Evolutionary conservation across 257 asterid genomes (phyloP), one percentile per base, ranked within the genome.

Genomic region (Sherardia arvensis): DNA sequence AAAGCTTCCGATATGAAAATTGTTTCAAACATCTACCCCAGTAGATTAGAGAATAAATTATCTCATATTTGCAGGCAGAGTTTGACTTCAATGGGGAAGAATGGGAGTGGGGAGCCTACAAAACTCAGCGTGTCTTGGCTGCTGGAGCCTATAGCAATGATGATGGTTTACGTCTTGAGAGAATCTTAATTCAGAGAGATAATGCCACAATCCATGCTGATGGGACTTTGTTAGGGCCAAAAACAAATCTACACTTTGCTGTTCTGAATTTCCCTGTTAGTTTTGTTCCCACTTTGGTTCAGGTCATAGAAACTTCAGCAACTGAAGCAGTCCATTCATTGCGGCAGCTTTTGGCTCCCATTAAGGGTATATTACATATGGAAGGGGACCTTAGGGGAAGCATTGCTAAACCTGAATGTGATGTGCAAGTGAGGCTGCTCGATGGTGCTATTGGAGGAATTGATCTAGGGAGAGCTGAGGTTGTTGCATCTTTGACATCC

Each of bases 301-400:
- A 93, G 79, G 88, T 90, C 67, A 81, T 93, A 60, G 99, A 93
- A 83, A 82, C 83, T 72, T 83, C 97, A 73, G 99, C 99, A 62
- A 80, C 87, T 11, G 99, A 89, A 74, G 95, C 87, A 33, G 91
- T 87, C 75, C 91, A 87, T 70, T 93, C 99, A 69, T 73, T 93
- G 73, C 85, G 96, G 71, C 95, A 89, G 76, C 74, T 93, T 65
- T 75, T 93, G 71, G 84, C 96, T 29, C 97, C 97, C 25, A 89
- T 93, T 65, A 87, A 85, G 73, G 99, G 99, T 70, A 87, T 87
- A 72, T 79, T 93, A 55, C 99, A 93, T 76, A 93, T 93, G 99
- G 99, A 93, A 84, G 99, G 99, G 68, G 99, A 93, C 76, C 99
- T 93, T 66, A 87, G 92, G 77, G 99, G 99, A 71, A 93, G 81